Evolutionary conservation across 202 grass and related monocot species (phyloP).

Genomic region (Schoenoplectus triqueter): DNA sequence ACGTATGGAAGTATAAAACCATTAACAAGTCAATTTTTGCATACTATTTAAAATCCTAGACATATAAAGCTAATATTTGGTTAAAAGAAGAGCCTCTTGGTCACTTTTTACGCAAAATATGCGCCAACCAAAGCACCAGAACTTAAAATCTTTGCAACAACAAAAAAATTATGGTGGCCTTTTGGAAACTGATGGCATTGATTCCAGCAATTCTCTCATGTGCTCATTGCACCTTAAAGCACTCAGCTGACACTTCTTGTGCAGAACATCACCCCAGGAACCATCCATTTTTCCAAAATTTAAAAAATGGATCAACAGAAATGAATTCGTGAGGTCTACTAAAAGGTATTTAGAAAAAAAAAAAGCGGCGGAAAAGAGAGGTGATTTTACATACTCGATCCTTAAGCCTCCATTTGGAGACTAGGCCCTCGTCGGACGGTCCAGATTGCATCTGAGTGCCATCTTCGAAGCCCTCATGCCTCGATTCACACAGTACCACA

Average conservation of each 20-base stretch:
- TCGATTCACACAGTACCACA: conserved; percentile 74
- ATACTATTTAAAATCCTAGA: too few relatives aligned
- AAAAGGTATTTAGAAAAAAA: too few relatives aligned
- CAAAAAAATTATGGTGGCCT: not conserved
- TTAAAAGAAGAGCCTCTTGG: too few relatives aligned
- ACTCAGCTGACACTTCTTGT: not conserved
- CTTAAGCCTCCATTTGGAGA: conserved; percentile 91
- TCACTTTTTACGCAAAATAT: too few relatives aligned
- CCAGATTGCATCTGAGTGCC: conserved; percentile 44
- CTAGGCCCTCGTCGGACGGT: conserved; percentile 62
- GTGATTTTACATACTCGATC: conserved; percentile 57
- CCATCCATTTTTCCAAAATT: not conserved
- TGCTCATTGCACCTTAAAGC: too few relatives aligned
- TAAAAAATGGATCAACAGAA: conserved; percentile 39
- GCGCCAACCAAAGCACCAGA: not conserved
- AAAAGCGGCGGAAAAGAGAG: too few relatives aligned
- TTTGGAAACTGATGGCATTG: not conserved
- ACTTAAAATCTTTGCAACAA: not conserved
- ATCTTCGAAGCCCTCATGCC: conserved; percentile 75
- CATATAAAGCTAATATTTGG: too few relatives aligned
- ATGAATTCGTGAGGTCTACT: not conserved
- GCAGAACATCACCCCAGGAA: not conserved
- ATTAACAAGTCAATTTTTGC: not conserved
- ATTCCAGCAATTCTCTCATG: not conserved
- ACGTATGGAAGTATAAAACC: not conserved